Evolutionary conservation across 768 basidiomycete genomes (phyloP).

Genomic region (Termitomyces sp.): DNA sequence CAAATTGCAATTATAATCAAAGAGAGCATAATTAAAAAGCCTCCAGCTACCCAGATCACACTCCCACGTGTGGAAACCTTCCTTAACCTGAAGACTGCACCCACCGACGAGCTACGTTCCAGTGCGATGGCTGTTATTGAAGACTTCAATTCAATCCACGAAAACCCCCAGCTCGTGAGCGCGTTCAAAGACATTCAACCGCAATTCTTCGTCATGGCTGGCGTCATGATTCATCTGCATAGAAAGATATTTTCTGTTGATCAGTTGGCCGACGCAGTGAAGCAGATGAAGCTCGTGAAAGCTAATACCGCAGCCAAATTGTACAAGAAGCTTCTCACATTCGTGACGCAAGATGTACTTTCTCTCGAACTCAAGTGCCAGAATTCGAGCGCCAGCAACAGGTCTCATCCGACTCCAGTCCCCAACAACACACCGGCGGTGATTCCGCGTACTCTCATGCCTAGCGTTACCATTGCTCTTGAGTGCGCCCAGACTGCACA

Average conservation of each 20-base stretch:
- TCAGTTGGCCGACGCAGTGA: slow-evolving; percentile 38
- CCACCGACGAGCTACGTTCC: not conserved
- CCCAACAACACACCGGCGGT: not conserved
- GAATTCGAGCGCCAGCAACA: not conserved
- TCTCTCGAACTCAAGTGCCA: not conserved
- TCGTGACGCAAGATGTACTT: slow-evolving; percentile 4
- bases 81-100: slow-evolving; percentile 7
- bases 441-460: not conserved
- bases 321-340: slow-evolving; percentile 7
- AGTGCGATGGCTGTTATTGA: slow-evolving; percentile 9
- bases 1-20: slow-evolving; percentile 26
- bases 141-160: slow-evolving; percentile 6
- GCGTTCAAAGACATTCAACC: slow-evolving; percentile 25
- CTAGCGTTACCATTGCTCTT: too few relatives aligned
- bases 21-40: slow-evolving; percentile 1
- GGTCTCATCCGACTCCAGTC: not conserved
- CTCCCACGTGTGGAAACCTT: slow-evolving; percentile 19
- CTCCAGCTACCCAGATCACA: slow-evolving; percentile 14
- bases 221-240: slow-evolving; percentile 33
- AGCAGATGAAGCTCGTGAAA: slow-evolving; percentile 20
- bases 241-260: slow-evolving; percentile 24
- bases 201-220: slow-evolving; percentile 40
- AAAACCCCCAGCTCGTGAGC: slow-evolving; percentile 6
- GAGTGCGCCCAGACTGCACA: not conserved
- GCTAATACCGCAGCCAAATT: slow-evolving; percentile 1